Base-by-base conservation (phyloP, 2,329 filamentous ascomycete genomes). In the Talaromyces sp. region DNA sequence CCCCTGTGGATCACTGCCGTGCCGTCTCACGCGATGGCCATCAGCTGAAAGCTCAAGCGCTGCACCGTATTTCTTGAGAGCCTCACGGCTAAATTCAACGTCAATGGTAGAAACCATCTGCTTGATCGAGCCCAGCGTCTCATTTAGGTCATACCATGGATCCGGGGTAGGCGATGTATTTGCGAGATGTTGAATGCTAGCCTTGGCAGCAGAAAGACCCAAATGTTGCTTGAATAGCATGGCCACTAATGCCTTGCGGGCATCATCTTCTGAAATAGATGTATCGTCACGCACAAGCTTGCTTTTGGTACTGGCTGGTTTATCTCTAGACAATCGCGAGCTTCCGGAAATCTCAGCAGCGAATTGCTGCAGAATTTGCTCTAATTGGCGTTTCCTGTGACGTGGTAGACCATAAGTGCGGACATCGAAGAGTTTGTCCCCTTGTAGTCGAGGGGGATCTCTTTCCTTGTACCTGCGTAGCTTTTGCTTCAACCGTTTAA, bases 91-190 rank as follows among this genome's bases (percentile, higher is more conserved):
- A 70, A 94, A 94, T 33, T 89, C 87, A 0, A 89, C 84, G 0
- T 92, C 93, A 1, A 96, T 91, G 66, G 92, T 93, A 69, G 95
- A 84, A 0, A 93, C 94, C 71, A 96, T 92, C 19, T 96, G 80
- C 76, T 96, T 92, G 0, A 92, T 92, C 81, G 96, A 85, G 72
- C 90, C 93, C 73, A 89, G 88, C 1, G 96, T 82, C 0, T 96
- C 79, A 70, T 95, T 33, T 11, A 66, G 13, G 10, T 57, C 37
- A 56, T 61, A 52, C 65, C 65, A 64, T 2, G 45, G n/a, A 35
- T 62, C 39, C 19, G 43, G 10, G 14, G 41, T 11, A 13, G 16
- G 19, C 13, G 50, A 33, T 33, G 10, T 8, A 13, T 56, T 54
- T 11, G n/a, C 47, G 14, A n/a, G 19, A 37, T 37, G 3, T 13